Base-by-base conservation (phyloP, 208 protist genomes). In the Strigomonas galati region DNA sequence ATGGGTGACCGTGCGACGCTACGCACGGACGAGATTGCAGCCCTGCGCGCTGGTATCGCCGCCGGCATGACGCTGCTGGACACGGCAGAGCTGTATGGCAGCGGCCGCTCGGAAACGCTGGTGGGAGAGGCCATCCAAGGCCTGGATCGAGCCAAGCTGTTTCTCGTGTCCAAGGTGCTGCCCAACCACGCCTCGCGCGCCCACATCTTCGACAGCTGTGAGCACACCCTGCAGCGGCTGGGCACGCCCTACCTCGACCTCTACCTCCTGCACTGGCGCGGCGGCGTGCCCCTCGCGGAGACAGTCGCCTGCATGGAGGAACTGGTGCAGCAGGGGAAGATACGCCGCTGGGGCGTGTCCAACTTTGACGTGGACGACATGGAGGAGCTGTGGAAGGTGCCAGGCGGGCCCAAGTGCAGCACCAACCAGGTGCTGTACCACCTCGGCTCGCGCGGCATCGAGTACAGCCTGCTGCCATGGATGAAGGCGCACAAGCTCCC, bases 151-250 rank as follows among this genome's bases (percentile, higher is more conserved):
- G 89, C 96, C 15, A 74, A 93, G 51, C 64, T 98, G 32, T 98
- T 93, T 59, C 62, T 98, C 30, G 95, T 93, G 0, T 93, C 88
- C 9, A 98, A 98, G 69, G 75, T 98, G 53, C 91, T 91, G 67
- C 94, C 95, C 23, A 93, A 72, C 6, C 87, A 94, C 63, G 94
- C 97, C 30, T 67, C 74, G 21, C 76, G 70, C 17, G 64, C 82
- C 48, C 28, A 84, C 58, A 93, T 98, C 9, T 73, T 80, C 55
- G 48, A 64, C 44, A 85, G 85, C 59, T 95, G 84, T 63, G 56
- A 82, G 49, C 48, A 85, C 61, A 83, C 82, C 5, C 70, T 98
- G 40, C 60, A 53, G 26, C 62, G 85, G 31, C 75, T 97, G 35
- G 74, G 79, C 12, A 60, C 90, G 1, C 73, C 80, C 31, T 94